Conservation (phyloP, 2,329 filamentous ascomycete species). For the Penicillium corylophilum region DNA sequence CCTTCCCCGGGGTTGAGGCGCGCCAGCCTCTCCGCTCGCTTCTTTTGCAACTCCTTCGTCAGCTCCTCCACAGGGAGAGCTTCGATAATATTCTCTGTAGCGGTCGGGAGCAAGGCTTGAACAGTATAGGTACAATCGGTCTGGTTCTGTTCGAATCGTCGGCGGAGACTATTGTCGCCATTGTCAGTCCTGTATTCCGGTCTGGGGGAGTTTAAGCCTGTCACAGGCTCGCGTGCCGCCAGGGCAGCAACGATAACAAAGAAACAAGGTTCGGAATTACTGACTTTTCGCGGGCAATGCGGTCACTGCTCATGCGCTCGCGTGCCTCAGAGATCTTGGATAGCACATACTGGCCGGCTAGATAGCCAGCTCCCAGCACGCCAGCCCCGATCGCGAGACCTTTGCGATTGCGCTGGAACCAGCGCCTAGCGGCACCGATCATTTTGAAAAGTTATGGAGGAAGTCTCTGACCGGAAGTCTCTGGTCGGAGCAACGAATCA, state of each 20-base stretch:
- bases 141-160: conserved; percentile 97
- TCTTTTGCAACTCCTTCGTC: conserved; percentile 89
- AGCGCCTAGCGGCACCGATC: conserved; percentile 76
- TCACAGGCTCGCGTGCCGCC: conserved; percentile 14
- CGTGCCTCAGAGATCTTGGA: conserved; percentile 88
- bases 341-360: conserved; percentile 89
- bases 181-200: conserved; percentile 16
- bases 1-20: conserved; percentile 57
- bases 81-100: conserved; percentile 83
- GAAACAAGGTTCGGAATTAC: conserved; percentile 27
- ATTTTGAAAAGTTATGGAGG: conserved; percentile 40
- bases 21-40: conserved; percentile 73
- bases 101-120: conserved; percentile 88
- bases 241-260: background rate
- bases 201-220: conserved; percentile 1
- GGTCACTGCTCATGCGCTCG: conserved; percentile 94
- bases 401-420: conserved; percentile 88
- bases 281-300: conserved; percentile 95
- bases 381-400: conserved; percentile 85
- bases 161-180: conserved; percentile 66
- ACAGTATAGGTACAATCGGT: conserved; percentile 98
- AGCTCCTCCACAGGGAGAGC: conserved; percentile 89
- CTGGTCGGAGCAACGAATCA: background rate
- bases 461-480: conserved; percentile 1
- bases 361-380: conserved; percentile 83